Percentiles rank a stretch among this genome's conserved stretches.
Evolutionary conservation across 495 filamentous ascomycete genomes (phyloP).

Genomic region (Talaromyces borbonicus): DNA sequence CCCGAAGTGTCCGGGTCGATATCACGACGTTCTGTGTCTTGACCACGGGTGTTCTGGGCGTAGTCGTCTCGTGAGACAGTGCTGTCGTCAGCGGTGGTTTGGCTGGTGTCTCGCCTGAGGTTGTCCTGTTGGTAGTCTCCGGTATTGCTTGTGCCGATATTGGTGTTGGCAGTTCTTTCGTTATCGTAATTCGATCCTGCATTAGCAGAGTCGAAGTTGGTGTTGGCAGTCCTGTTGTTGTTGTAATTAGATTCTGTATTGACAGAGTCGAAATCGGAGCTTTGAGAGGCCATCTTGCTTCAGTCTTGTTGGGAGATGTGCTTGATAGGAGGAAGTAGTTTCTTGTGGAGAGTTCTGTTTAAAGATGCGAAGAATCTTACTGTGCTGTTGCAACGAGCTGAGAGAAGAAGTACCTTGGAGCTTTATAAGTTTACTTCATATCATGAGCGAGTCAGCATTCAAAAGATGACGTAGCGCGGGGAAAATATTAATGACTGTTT

Average conservation of each 20-base stretch:
- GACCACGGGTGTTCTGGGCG: too few species aligned
- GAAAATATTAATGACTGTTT: too few species aligned
- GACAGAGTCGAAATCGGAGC: not conserved
- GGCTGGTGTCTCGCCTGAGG: not conserved
- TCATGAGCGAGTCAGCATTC: too few species aligned
- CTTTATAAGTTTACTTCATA: too few species aligned
- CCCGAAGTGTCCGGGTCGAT: not conserved
- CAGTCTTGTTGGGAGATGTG: not conserved
- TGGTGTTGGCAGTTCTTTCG: not conserved
- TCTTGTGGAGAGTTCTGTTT: too few species aligned
- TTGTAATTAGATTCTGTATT: not conserved
- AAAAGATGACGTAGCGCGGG: too few species aligned
- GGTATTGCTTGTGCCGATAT: too few species aligned
- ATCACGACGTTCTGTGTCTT: not conserved
- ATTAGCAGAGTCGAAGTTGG: not conserved
- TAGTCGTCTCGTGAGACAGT: too few species aligned
- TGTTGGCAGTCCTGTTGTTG: not conserved
- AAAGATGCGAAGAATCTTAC: too few species aligned
- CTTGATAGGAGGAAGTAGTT: not conserved
- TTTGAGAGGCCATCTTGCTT: not conserved
- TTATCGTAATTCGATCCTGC: not conserved
- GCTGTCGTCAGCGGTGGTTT: too few species aligned
- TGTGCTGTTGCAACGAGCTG: too few species aligned
- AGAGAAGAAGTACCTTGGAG: too few species aligned
- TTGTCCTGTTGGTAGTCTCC: not conserved